A percentile compares a stretch with the other conserved stretches of the same genome.
These are phyloP conservation scores for Mycena belliarum DNA, from an alignment of 768 basidiomycete genomes.

Conservation along the genomic window DNA sequence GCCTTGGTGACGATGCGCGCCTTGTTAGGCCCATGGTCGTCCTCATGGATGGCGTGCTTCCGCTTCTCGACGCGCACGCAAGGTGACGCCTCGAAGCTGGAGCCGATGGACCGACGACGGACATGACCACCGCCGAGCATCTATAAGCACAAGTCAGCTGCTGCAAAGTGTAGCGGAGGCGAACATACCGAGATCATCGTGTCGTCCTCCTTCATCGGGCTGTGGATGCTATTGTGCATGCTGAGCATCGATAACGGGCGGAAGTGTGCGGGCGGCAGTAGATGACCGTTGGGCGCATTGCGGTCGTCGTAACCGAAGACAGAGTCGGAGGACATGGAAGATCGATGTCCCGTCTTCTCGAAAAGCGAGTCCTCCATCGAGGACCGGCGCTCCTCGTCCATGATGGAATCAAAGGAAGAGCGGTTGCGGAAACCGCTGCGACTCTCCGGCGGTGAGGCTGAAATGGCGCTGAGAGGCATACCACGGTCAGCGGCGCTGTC, in stretches of 20 bases:
- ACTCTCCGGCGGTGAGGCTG: conserved; percentile 62
- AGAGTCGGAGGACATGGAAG: conserved; percentile 56
- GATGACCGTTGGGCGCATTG: conserved; percentile 31
- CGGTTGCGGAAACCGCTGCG: conserved; percentile 32
- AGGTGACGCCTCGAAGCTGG: conserved; percentile 69
- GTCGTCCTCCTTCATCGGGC: conserved; percentile 67
- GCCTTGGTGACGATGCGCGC: conserved; percentile 59
- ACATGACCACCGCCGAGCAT: conserved; percentile 82
- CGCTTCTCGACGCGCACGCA: conserved; percentile 66
- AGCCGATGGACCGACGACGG: conserved; percentile 66
- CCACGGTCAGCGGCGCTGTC: conserved; percentile 61
- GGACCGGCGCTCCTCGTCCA: conserved; percentile 49
- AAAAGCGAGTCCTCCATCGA: conserved; percentile 58
- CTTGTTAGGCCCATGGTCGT: conserved; percentile 44
- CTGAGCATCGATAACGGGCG: conserved; percentile 69
- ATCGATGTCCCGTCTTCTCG: conserved; percentile 58
- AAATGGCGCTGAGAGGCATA: conserved; percentile 60
- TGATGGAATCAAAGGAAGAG: conserved; percentile 64
- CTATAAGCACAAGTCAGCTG: conserved; percentile 34
- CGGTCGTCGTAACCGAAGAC: conserved; percentile 58
- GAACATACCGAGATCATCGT: conserved; percentile 76
- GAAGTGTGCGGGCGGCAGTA: conserved; percentile 53
- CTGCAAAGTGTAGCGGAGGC: not conserved
- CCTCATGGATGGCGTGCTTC: conserved; percentile 47
- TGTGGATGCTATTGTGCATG: conserved; percentile 43